Conservation (phyloP, 192 early-diverging fungal genomes). For the Coemansia sp. region DNA sequence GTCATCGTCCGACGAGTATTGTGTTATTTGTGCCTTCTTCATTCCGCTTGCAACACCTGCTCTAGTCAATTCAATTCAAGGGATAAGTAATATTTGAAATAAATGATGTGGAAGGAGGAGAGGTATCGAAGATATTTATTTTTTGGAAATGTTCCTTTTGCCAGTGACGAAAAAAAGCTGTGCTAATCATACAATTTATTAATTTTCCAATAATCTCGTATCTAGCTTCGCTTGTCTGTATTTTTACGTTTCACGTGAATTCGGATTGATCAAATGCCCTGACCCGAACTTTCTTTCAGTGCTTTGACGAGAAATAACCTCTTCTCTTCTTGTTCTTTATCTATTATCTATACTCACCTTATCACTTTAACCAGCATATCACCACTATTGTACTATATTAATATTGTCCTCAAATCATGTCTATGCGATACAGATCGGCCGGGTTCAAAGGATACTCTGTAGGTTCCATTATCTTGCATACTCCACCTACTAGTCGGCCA, state of each 20-base stretch:
- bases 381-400: background rate
- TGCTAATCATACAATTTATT: background rate
- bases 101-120: constrained; percentile 1
- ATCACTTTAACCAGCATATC: background rate
- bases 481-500: background rate
- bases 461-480: background rate
- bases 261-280: background rate
- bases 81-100: background rate
- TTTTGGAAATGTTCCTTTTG: background rate
- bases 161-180: background rate
- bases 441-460: constrained; percentile 93
- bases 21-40: constrained; percentile 21
- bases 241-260: background rate
- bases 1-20: constrained; percentile 54
- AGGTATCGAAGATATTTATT: background rate
- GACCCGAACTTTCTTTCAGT: too few species aligned
- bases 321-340: background rate
- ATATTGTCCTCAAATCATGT: constrained; percentile 1
- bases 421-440: constrained; percentile 63
- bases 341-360: background rate
- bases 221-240: background rate
- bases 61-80: background rate
- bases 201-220: background rate
- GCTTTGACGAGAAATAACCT: too few species aligned
- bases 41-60: too few species aligned